Base-by-base conservation (phyloP, 345 rosid species). In the Microthlaspi erraticum region DNA sequence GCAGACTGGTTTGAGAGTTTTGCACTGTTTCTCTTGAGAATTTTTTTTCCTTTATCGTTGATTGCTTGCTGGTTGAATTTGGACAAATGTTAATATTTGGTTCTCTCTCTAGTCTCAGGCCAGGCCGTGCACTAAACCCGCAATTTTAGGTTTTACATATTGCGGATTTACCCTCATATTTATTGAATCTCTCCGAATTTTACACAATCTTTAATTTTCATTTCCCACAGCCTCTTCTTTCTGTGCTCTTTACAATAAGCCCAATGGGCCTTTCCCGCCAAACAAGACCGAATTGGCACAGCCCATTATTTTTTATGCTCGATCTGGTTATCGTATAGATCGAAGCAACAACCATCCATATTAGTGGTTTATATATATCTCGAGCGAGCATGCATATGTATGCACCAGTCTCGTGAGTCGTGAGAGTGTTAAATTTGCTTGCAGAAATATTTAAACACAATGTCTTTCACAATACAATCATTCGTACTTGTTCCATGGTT, bases 131-230 rank as follows among this genome's bases (percentile, higher is more conserved):
- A 12, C 43, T 43, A 32, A 5, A n/a, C 64, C 66, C 41, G 41
- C 59, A 49, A 0, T 31, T 60, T 70, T 60, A 72, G 70, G 48
- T 63, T 72, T 54, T 54, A 5, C 8, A 42, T 72, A 36, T 72
- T 72, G 49, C 57, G 5, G 12, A 11, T 3, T 44, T 54, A 34
- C 57, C 76, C 76, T 72, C 57, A 1, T 44, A 55, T 42, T 64
- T 64, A 20, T 11, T 6, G 0, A 34, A 55, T 36, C 16, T 45
- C 7, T 55, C 41, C 41, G 38, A 4, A 16, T 34, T 4, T 19
- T 45, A 5, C n/a, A 3, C 4, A 36, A 32, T 52, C 19, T 14
- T 71, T 32, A 1, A 2, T 10, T 5, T 10, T 7, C 1, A 26
- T 26, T 26, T 26, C 29, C 29, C 29, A 26, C 29, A 26, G 29